These are phyloP conservation scores for Oryza meridionalis DNA, from an alignment of 176 grass and related monocot species.

Conservation along the genomic window DNA sequence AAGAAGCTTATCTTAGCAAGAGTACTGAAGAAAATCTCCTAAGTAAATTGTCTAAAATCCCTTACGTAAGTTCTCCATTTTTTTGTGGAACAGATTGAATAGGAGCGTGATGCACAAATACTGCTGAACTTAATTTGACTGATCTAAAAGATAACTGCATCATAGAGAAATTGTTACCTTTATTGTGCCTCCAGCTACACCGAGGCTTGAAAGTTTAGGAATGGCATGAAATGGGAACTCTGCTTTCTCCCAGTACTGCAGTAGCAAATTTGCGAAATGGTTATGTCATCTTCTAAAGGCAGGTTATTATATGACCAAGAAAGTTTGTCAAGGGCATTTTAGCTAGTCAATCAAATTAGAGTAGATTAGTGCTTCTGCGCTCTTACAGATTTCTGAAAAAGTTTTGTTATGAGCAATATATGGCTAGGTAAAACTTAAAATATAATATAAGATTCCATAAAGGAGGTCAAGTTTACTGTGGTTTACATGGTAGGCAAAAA, in stretches of 20 bases:
- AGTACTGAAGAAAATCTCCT: neutral
- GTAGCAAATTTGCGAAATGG: constrained; percentile 11
- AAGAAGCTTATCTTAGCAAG: neutral
- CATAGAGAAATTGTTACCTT: constrained; percentile 44
- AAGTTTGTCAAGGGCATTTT: neutral
- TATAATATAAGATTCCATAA: constrained; percentile 22
- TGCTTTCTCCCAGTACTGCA: constrained; percentile 84
- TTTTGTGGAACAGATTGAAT: neutral
- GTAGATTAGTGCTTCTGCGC: neutral
- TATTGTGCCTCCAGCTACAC: constrained; percentile 70
- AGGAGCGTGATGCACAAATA: neutral
- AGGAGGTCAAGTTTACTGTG: neutral
- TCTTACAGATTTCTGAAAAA: neutral
- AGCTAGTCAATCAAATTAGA: constrained; percentile 25
- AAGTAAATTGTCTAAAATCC: no score
- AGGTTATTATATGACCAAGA: neutral
- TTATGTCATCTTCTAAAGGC: neutral
- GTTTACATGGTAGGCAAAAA: constrained; percentile 5
- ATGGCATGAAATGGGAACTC: constrained; percentile 71
- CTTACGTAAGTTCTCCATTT: neutral
- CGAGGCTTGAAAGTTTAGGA: constrained; percentile 64
- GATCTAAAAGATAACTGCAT: neutral
- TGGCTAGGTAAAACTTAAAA: constrained; percentile 17
- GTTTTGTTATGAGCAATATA: neutral
- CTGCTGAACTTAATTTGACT: neutral